Base-by-base conservation (phyloP, 352 stramenopile genomes). In the Phytophthora foliorum region DNA sequence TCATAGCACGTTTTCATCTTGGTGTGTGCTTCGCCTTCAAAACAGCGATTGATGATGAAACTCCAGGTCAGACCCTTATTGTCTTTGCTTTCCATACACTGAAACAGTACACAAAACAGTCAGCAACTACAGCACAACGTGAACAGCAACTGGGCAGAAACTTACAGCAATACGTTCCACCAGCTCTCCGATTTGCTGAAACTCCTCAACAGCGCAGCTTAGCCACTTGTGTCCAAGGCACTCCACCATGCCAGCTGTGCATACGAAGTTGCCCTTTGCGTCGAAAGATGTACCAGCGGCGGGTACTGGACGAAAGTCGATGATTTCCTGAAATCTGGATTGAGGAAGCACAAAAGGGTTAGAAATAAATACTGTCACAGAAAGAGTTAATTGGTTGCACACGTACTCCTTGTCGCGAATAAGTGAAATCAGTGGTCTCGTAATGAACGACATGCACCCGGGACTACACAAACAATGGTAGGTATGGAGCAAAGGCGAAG, bases 211-310 rank as follows among this genome's bases (percentile, higher is more conserved):
- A 5, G 75, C 84, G 53, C 88, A 95, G 63, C 84, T 91, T 41
- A 95, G 76, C 81, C 84, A 95, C 50, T 86, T 86, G 68, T 95
- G 88, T 10, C 84, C 88, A 42, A 84, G 65, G 57, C 88, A 95
- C 60, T 95, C 88, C 17, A 91, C 72, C 44, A 81, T 72, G 14
- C 88, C 88, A 60, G 82, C 80, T 51, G 70, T 82, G 54, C 88
- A 95, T 13, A 89, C 74, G 57, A 94, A 93, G 10, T 87, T 82
- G 17, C 86, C 83, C 22, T 80, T 72, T 21, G 55, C 57, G 34
- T 93, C 85, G 19, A 82, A 63, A 32, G 61, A 84, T 29, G 77
- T 93, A 11, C 88, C 88, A 22, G 87, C 87, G n/a, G 84, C 87
- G 16, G 84, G 88, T 39, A 88, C 84, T n/a, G 84, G 85, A 36